phyloP scores from a whole-genome alignment of 306 rosid species.

The Rubus idaeus region DNA sequence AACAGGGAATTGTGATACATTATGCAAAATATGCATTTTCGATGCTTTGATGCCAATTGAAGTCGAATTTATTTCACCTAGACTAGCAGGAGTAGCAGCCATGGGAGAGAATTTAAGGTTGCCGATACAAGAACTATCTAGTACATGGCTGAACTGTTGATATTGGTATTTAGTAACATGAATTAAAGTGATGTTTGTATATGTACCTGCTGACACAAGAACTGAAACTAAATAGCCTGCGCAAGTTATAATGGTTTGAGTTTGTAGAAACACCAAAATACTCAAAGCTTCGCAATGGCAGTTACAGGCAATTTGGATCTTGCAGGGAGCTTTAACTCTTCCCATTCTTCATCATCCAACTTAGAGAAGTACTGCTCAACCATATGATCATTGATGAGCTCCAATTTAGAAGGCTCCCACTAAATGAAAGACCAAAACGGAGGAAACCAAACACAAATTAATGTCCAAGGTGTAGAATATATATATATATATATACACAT shows the following conservation, averaged over 20 bases:
- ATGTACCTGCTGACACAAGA: background rate
- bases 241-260: background rate
- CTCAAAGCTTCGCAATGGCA: slow-evolving; percentile 78
- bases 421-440: slow-evolving; percentile 14
- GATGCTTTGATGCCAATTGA: background rate
- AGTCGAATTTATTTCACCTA: background rate
- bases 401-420: slow-evolving; percentile 40
- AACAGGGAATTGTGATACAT: background rate
- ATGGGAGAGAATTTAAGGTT: background rate
- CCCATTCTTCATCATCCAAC: slow-evolving; percentile 23
- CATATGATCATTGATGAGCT: slow-evolving; percentile 28
- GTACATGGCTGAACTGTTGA: background rate
- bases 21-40: background rate
- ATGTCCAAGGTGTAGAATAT: background rate
- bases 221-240: background rate
- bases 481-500: background rate
- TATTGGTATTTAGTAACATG: background rate
- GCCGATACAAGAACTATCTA: background rate
- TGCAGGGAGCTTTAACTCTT: slow-evolving; percentile 46
- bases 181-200: background rate
- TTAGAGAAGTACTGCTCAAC: slow-evolving; percentile 35
- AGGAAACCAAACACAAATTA: background rate
- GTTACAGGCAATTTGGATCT: slow-evolving; percentile 63
- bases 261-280: background rate
- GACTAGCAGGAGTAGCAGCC: background rate